Percentiles rank a stretch among this genome's conserved stretches.
Evolutionary conservation across 2,329 filamentous ascomycete species (phyloP).

Genomic region (Claviceps cyperi): DNA sequence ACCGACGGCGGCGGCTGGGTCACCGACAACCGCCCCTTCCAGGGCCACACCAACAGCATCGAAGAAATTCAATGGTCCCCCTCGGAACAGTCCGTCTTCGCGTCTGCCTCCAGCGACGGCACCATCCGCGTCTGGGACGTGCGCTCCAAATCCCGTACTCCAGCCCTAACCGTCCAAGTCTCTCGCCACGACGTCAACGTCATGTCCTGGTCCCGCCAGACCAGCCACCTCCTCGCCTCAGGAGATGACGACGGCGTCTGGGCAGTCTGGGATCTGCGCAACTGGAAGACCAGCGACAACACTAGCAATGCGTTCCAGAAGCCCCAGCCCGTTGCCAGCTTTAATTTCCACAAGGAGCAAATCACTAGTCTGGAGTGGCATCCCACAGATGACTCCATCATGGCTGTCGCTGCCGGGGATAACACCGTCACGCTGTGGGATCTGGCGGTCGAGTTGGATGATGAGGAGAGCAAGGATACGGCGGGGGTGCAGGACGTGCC

Average conservation of each 20-base stretch:
- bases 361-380: constrained; percentile 97
- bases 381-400: constrained; percentile 88
- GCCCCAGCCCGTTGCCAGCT: constrained; percentile 77
- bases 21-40: constrained; percentile 71
- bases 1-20: constrained; percentile 81
- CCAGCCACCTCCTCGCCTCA: constrained; percentile 76
- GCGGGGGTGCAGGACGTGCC: constrained; percentile 81
- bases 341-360: constrained; percentile 91
- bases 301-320: constrained; percentile 9
- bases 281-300: constrained; percentile 58
- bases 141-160: constrained; percentile 73
- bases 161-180: constrained; percentile 76
- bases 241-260: constrained; percentile 89
- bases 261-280: constrained; percentile 90
- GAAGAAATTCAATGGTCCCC: constrained; percentile 98
- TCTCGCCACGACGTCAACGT: constrained; percentile 86
- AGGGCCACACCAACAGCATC: constrained; percentile 70
- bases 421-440: constrained; percentile 95
- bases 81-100: constrained; percentile 82
- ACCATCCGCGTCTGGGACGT: constrained; percentile 95
- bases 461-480: constrained; percentile 87
- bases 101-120: constrained; percentile 85
- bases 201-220: constrained; percentile 85
- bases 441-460: constrained; percentile 87
- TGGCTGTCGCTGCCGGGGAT: constrained; percentile 82